phyloP scores from a whole-genome alignment of 108 stramenopile species.

The Halocafeteria seosinensis region DNA sequence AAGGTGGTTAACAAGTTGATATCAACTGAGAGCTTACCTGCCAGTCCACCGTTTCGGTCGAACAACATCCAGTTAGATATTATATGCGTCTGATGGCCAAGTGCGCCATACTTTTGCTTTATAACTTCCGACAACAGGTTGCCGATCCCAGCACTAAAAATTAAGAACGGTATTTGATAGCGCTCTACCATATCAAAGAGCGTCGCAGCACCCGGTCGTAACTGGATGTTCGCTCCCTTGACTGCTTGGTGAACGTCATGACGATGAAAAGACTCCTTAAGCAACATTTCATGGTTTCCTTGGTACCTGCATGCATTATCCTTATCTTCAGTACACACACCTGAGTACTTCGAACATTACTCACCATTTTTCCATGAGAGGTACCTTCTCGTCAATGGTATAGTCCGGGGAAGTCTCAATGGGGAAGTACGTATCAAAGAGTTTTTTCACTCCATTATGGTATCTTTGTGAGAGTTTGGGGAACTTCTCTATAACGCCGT shows the following conservation, averaged over 20 bases:
- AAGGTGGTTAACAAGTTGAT: too few relatives aligned
- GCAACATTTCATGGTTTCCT: not conserved
- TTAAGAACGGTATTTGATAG: not conserved
- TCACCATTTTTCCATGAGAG: slow-evolving; percentile 7
- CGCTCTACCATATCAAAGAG: not conserved
- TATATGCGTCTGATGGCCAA: not conserved
- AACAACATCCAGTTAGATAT: not conserved
- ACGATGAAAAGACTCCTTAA: not conserved
- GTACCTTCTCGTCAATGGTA: slow-evolving; percentile 6
- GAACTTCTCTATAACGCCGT: not conserved
- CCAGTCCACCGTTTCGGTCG: not conserved
- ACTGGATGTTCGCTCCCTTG: not conserved
- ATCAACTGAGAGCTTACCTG: too few relatives aligned
- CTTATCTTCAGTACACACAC: too few relatives aligned
- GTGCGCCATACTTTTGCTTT: not conserved
- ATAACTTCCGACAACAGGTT: not conserved
- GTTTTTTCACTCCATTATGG: not conserved
- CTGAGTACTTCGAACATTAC: too few relatives aligned
- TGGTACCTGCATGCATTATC: too few relatives aligned
- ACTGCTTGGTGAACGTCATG: not conserved
- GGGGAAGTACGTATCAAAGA: slow-evolving; percentile 1
- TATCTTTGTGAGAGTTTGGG: not conserved
- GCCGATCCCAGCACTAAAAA: slow-evolving; percentile 6
- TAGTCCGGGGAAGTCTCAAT: slow-evolving; percentile 6
- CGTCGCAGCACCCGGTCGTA: not conserved